Evolutionary conservation across 2,329 filamentous ascomycete species (phyloP), one percentile per base, ranked within the genome.

Genomic region (Pseudohalonectria lignicola): DNA sequence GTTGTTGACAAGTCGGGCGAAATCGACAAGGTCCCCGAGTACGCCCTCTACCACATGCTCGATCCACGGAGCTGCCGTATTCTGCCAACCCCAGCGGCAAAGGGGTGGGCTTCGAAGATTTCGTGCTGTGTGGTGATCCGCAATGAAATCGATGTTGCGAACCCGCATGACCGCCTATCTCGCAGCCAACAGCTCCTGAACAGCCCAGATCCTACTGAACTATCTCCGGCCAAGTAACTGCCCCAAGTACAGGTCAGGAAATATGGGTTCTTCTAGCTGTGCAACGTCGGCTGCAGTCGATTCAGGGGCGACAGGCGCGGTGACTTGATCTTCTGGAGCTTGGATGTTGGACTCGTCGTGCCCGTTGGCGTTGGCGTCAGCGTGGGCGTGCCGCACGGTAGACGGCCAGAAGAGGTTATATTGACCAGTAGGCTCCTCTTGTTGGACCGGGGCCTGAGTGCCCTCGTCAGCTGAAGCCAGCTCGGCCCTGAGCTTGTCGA

Each of bases 161-260:
- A 38, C 17, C 15, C 20, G 36, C 7, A 38, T 26, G 15, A 32
- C 10, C 2, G 28, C 8, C 21, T 26, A 12, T 10, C 15, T 17
- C 4, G 42, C 29, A 4, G 38, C 31, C 4, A 39, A 18, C n/a
- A 42, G 31, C 20, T 44, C 42, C 19, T 44, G 42, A 9, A 44
- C 33, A 7, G 40, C 30, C 42, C 42, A 44, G 13, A 42, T 39
- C 12, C 42, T 37, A 7, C 31, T 28, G 29, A 41, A 44, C 9
- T 44, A 44, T 15, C 23, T 38, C 17, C 29, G 28, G 5, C 19
- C 12, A 4, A 38, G 31, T 13, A 38, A 17, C 10, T 23, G 12
- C 5, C 10, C n/a, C 12, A 33, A 18, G 8, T 15, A 16, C 6
- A 33, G 18, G n/a, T 33, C 17, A 17, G 15, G 16, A 10, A 20